Evolutionary conservation across 1,284 basidiomycete species (phyloP).

Genomic region (Ceratobasidium theobromae): DNA sequence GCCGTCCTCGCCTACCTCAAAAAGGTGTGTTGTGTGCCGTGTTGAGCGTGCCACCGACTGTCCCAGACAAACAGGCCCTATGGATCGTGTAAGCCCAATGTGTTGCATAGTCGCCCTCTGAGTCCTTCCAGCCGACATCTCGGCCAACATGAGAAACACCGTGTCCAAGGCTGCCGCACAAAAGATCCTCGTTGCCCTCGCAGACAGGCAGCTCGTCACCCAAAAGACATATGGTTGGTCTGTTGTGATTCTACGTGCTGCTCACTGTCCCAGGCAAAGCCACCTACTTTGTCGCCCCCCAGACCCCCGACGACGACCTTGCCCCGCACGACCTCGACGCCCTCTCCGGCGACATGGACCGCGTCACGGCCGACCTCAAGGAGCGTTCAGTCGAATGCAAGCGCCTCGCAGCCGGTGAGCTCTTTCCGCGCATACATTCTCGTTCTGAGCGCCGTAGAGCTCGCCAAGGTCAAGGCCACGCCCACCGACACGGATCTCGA

Average conservation of each 20-base stretch:
- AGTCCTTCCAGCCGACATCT: conserved; percentile 64
- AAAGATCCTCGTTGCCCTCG: conserved; percentile 74
- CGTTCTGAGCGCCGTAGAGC: conserved; percentile 50
- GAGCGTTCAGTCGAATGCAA: conserved; percentile 54
- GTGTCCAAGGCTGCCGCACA: conserved; percentile 79
- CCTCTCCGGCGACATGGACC: conserved; percentile 57
- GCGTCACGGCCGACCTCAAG: conserved; percentile 63
- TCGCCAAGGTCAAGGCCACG: conserved; percentile 58
- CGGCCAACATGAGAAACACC: conserved; percentile 82
- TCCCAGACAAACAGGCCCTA: conserved; percentile 37
- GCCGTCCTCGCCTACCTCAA: conserved; percentile 71
- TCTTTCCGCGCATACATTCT: conserved; percentile 20
- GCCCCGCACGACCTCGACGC: conserved; percentile 58
- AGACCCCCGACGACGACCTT: conserved; percentile 59
- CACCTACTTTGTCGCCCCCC: conserved; percentile 75
- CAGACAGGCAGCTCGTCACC: conserved; percentile 72
- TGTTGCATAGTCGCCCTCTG: conserved; percentile 54
- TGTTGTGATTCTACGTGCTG: conserved; percentile 1
- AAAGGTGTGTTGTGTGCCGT: conserved; percentile 49
- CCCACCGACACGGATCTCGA: conserved; percentile 69
- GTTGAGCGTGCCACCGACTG: conserved; percentile 33
- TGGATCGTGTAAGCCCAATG: conserved; percentile 36
- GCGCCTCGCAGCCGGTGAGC: conserved; percentile 53
- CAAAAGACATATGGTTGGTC: conserved; percentile 75
- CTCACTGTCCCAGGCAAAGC: conserved; percentile 65